Percentiles rank a stretch among this genome's conserved stretches.
phyloP scores from a whole-genome alignment of 352 stramenopile species.

The Pythium insidiosum region DNA sequence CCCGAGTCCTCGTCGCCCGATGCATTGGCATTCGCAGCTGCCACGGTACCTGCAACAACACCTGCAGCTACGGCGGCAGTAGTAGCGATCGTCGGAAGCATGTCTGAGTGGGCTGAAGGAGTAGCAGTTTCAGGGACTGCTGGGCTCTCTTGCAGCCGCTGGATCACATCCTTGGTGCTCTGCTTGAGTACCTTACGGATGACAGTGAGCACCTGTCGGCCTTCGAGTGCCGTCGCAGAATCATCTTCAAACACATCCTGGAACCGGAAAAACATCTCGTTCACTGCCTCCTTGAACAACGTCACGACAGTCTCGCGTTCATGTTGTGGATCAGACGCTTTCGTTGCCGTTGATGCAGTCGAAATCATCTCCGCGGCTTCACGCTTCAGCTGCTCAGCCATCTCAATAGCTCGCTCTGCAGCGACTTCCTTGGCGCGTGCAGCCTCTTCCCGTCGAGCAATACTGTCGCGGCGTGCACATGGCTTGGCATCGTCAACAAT shows the following conservation, averaged over 20 bases:
- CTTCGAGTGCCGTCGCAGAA: constrained; percentile 30
- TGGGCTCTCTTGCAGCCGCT: constrained; percentile 33
- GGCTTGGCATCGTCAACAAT: constrained; percentile 2
- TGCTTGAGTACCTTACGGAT: constrained; percentile 78
- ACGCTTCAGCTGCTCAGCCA: constrained; percentile 43
- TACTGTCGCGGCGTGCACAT: too few relatives aligned
- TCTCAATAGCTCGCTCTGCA: constrained; percentile 32
- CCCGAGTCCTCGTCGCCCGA: too few relatives aligned
- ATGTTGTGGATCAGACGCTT: too few relatives aligned
- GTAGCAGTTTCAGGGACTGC: not conserved
- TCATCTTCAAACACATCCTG: constrained; percentile 76
- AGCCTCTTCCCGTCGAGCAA: too few relatives aligned
- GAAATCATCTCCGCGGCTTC: constrained; percentile 46
- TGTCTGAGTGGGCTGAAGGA: not conserved
- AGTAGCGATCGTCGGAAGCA: constrained; percentile 1
- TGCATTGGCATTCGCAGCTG: not conserved
- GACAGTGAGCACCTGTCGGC: constrained; percentile 58
- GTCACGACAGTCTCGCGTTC: constrained; percentile 33
- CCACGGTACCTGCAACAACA: constrained; percentile 4
- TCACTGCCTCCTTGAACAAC: constrained; percentile 71
- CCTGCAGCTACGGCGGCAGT: constrained; percentile 2
- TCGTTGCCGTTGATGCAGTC: constrained; percentile 1
- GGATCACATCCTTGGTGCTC: constrained; percentile 63
- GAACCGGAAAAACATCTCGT: constrained; percentile 80
- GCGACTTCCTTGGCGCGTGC: constrained; percentile 25